Evolutionary conservation across 306 rosid species (phyloP).

Genomic region (Chamaecrista fasciculata): DNA sequence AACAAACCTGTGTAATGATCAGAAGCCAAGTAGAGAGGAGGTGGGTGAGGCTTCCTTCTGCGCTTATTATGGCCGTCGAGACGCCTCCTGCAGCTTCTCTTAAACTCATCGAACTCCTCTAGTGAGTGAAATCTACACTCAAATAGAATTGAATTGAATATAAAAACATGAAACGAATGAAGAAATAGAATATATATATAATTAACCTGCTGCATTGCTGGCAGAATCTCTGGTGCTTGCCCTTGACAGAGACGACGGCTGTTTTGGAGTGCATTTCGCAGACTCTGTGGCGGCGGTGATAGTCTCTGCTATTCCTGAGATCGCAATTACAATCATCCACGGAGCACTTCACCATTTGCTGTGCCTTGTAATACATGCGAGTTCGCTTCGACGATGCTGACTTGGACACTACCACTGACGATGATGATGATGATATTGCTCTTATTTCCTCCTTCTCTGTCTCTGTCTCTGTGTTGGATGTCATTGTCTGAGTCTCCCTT

Average conservation of each 20-base stretch:
- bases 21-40: not conserved
- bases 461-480: no score
- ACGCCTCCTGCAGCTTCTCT: slow-evolving; percentile 1
- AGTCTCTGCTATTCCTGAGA: not conserved
- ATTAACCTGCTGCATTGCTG: slow-evolving; percentile 8
- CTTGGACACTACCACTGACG: no score
- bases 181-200: no score
- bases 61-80: slow-evolving; percentile 5
- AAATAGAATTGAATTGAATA: no score
- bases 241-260: not conserved
- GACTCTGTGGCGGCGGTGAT: slow-evolving; percentile 4
- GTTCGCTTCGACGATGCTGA: not conserved
- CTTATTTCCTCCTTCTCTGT: no score
- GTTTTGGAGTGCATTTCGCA: not conserved
- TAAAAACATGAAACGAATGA: no score
- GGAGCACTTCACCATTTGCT: not conserved
- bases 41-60: slow-evolving; percentile 3
- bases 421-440: not conserved
- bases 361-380: not conserved
- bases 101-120: not conserved
- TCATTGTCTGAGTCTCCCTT: no score
- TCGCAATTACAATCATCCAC: not conserved
- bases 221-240: not conserved
- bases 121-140: not conserved
- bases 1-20: not conserved